phyloP scores from a whole-genome alignment of 176 grass and related monocot species.

The Saccharum officinarum region DNA sequence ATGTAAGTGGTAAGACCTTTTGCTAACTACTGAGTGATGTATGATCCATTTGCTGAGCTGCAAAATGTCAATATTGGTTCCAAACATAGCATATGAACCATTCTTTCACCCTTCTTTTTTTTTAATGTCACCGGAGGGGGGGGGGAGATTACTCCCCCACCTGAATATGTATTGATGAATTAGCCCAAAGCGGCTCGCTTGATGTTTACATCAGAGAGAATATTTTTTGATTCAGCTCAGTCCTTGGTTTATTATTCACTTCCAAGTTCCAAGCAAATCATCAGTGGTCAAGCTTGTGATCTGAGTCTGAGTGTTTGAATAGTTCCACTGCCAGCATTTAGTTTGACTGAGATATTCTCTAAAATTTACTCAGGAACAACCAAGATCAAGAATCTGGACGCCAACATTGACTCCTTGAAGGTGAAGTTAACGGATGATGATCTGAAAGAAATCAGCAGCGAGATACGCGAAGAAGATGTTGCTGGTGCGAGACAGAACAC shows the following conservation, averaged over 20 bases:
- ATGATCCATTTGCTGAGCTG: background rate
- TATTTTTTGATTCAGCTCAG: no score
- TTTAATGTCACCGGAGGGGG: no score
- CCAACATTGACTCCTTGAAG: conserved; percentile 67
- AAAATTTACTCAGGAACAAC: conserved; percentile 58
- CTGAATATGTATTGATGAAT: no score
- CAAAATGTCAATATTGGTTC: background rate
- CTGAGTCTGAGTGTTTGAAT: background rate
- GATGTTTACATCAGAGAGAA: no score
- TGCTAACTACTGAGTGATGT: background rate
- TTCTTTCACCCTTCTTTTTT: background rate
- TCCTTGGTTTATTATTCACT: background rate
- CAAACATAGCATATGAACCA: background rate
- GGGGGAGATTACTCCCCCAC: no score
- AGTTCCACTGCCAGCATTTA: background rate
- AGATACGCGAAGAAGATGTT: conserved; percentile 59
- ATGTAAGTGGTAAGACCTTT: background rate
- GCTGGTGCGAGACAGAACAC: conserved; percentile 47
- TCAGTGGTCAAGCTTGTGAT: background rate
- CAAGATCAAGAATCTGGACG: conserved; percentile 70
- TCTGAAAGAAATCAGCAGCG: conserved; percentile 56
- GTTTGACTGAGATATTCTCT: conserved; percentile 16
- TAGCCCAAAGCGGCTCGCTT: no score
- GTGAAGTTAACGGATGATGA: conserved; percentile 57
- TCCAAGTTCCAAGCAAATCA: background rate